Evolutionary conservation across 345 rosid species (phyloP).

Genomic region (Linum tenue): DNA sequence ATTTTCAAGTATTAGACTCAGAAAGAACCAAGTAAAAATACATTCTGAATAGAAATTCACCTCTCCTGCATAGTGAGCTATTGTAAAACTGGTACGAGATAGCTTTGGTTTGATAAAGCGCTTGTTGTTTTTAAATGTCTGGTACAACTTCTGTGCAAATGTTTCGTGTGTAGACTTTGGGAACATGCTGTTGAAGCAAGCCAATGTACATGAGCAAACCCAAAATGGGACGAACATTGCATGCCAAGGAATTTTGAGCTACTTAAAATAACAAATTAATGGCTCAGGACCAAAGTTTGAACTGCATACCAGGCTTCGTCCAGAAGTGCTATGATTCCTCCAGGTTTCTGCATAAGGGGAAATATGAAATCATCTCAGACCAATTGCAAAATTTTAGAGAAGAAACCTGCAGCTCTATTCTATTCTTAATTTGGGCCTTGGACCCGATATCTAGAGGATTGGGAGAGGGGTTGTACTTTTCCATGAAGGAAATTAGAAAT

Average conservation of each 20-base stretch:
- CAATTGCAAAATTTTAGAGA: neutral
- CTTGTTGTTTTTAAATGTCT: slow-evolving; percentile 88
- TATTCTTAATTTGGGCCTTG: neutral
- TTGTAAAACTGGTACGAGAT: slow-evolving; percentile 88
- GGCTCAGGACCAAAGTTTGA: slow-evolving; percentile 13
- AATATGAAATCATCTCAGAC: slow-evolving; percentile 9
- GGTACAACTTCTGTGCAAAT: slow-evolving; percentile 95
- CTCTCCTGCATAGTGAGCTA: slow-evolving; percentile 99
- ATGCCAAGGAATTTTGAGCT: neutral
- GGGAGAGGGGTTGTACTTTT: neutral
- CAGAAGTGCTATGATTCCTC: slow-evolving; percentile 92
- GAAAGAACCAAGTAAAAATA: slow-evolving; percentile 10
- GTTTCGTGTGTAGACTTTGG: slow-evolving; percentile 99
- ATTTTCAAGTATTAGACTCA: neutral
- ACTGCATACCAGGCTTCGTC: slow-evolving; percentile 94
- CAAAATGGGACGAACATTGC: slow-evolving; percentile 8
- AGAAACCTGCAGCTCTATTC: neutral
- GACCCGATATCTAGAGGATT: neutral
- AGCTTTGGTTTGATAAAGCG: slow-evolving; percentile 97
- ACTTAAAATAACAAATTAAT: neutral
- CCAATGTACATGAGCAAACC: slow-evolving; percentile 17
- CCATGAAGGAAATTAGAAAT: neutral
- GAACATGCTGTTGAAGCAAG: slow-evolving; percentile 68
- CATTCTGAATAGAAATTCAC: slow-evolving; percentile 29
- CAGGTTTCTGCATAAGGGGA: slow-evolving; percentile 76